Conservation (phyloP, 257 asterid species). For the Solanum phureja region DNA sequence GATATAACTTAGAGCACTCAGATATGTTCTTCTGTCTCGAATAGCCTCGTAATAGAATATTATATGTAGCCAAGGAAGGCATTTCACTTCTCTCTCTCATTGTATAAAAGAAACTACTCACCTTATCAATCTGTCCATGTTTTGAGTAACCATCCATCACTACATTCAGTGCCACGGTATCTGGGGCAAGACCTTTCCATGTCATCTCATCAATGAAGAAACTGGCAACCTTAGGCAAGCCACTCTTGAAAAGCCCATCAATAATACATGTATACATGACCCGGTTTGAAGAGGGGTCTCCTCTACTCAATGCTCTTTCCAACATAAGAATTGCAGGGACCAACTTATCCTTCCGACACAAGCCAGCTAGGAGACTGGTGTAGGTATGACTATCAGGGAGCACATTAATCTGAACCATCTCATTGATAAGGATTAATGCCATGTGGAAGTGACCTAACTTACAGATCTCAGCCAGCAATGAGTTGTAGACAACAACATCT, state of each 20-base stretch:
- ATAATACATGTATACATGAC: conserved; percentile 59
- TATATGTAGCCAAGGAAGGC: conserved; percentile 63
- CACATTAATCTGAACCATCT: conserved; percentile 49
- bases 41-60: conserved; percentile 66
- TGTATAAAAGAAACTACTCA: conserved; percentile 21
- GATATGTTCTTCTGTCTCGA: conserved; percentile 32
- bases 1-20: conserved; percentile 40
- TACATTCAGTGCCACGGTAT: conserved; percentile 49
- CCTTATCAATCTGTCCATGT: conserved; percentile 34
- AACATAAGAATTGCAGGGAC: conserved; percentile 53
- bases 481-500: conserved; percentile 52
- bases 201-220: conserved; percentile 51
- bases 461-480: conserved; percentile 47
- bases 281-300: conserved; percentile 32
- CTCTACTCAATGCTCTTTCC: conserved; percentile 35
- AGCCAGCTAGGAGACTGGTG: conserved; percentile 42
- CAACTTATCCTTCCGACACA: conserved; percentile 60
- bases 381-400: conserved; percentile 62
- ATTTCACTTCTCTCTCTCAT: conserved; percentile 22
- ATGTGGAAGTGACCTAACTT: conserved; percentile 32
- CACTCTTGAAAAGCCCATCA: conserved; percentile 60
- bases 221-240: conserved; percentile 49
- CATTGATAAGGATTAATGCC: conserved; percentile 37
- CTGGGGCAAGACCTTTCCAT: conserved; percentile 34
- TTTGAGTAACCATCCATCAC: conserved; percentile 67